phyloP scores from a whole-genome alignment of 1,284 basidiomycete genomes.

The Xerocomus nothofagi region DNA sequence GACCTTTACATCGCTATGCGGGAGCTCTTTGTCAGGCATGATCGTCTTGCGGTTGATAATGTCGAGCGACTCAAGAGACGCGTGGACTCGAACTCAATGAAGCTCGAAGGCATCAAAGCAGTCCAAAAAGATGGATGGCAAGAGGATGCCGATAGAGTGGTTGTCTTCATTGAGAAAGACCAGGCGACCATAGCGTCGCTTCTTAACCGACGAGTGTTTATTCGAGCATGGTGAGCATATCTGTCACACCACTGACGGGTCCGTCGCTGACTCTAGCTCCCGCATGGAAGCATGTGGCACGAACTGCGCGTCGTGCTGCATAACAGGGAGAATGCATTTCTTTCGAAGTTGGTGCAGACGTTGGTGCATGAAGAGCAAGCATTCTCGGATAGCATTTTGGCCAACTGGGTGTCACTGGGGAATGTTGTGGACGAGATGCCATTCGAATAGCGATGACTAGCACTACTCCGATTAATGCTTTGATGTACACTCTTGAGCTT shows the following conservation, averaged over 20 bases:
- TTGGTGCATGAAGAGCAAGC: constrained; percentile 73
- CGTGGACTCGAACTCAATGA: constrained; percentile 71
- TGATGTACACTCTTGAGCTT: constrained; percentile 16
- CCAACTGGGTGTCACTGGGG: constrained; percentile 72
- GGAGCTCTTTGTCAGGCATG: constrained; percentile 82
- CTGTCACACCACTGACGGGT: not conserved
- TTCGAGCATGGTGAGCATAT: constrained; percentile 70
- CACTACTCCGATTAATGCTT: constrained; percentile 1
- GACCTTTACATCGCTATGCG: constrained; percentile 86
- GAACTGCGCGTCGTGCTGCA: constrained; percentile 86
- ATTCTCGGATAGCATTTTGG: constrained; percentile 59
- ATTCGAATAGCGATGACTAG: constrained; percentile 53
- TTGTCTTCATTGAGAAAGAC: constrained; percentile 70
- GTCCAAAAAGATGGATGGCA: constrained; percentile 79
- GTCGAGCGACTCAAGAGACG: constrained; percentile 86
- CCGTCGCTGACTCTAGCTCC: constrained; percentile 3
- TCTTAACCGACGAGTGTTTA: constrained; percentile 76
- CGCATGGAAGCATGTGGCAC: constrained; percentile 78
- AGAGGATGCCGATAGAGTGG: constrained; percentile 75
- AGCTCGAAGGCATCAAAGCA: constrained; percentile 70
- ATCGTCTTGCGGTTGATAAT: constrained; percentile 78
- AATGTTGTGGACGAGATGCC: constrained; percentile 81
- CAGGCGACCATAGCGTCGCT: constrained; percentile 70
- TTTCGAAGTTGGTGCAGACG: constrained; percentile 70
- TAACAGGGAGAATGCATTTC: constrained; percentile 80